Conservation (phyloP, 2,329 filamentous ascomycete genomes). For the Trichoderma semiorbis region DNA sequence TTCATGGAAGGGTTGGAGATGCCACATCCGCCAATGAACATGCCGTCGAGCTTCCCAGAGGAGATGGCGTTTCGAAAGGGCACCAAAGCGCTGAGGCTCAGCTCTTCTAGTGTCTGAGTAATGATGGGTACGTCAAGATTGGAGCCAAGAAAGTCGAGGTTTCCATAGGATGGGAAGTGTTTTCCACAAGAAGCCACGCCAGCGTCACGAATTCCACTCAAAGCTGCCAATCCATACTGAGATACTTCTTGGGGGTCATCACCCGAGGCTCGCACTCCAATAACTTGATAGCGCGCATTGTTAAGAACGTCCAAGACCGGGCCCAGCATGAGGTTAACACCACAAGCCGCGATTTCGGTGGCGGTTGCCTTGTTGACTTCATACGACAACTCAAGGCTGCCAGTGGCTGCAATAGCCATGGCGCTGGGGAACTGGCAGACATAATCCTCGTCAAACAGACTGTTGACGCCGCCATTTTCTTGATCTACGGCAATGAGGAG, state of each 20-base stretch:
- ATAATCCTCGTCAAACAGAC: constrained; percentile 90
- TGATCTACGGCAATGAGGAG: constrained; percentile 90
- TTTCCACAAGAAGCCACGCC: constrained; percentile 89
- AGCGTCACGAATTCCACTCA: constrained; percentile 90
- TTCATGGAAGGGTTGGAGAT: constrained; percentile 91
- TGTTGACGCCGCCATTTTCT: constrained; percentile 97
- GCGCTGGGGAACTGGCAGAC: constrained; percentile 95
- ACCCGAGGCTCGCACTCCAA: constrained; percentile 84
- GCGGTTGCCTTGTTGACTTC: constrained; percentile 91
- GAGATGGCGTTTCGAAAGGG: constrained; percentile 88
- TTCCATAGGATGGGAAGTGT: constrained; percentile 95
- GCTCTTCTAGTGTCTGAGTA: constrained; percentile 86
- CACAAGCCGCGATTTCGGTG: constrained; percentile 85
- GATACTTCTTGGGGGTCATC: constrained; percentile 96
- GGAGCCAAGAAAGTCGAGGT: constrained; percentile 87
- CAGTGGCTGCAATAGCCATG: constrained; percentile 94
- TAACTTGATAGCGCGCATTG: constrained; percentile 84
- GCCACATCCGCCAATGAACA: constrained; percentile 93
- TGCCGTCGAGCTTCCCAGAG: constrained; percentile 77
- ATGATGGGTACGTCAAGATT: constrained; percentile 92
- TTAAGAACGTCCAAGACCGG: constrained; percentile 92
- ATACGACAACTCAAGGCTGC: constrained; percentile 79
- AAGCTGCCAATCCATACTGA: constrained; percentile 82
- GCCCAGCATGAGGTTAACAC: constrained; percentile 92
- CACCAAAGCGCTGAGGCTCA: constrained; percentile 86